Conservation (phyloP, 306 rosid species). For the Potentilla sterilis region DNA sequence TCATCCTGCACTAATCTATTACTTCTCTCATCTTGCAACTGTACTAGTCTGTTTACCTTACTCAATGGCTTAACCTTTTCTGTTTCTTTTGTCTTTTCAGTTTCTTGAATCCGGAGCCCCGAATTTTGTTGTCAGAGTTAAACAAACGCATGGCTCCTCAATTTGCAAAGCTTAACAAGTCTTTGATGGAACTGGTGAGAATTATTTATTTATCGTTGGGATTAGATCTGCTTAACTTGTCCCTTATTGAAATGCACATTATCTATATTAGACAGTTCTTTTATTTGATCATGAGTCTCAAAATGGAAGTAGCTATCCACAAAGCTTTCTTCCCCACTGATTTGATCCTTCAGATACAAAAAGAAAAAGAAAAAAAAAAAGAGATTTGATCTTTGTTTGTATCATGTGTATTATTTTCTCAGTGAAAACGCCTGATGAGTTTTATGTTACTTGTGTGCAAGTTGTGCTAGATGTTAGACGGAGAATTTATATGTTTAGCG, state of each 20-base stretch:
- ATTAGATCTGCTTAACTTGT: neutral
- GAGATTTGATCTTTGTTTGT: neutral
- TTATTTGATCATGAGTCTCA: neutral
- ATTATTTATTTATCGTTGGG: neutral
- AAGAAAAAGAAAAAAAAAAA: neutral
- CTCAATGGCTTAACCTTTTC: slow-evolving; percentile 9
- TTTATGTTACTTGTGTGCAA: neutral
- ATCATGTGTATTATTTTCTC: neutral
- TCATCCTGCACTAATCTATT: too few relatives aligned
- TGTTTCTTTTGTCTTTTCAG: slow-evolving; percentile 39
- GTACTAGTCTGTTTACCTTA: slow-evolving; percentile 4
- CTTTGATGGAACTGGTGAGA: slow-evolving; percentile 80
- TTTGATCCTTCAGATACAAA: neutral
- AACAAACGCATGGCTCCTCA: slow-evolving; percentile 84
- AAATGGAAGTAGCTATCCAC: neutral
- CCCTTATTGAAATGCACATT: neutral
- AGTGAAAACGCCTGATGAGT: neutral
- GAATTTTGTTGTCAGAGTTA: slow-evolving; percentile 63
- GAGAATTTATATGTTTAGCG: neutral
- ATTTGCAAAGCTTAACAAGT: slow-evolving; percentile 80
- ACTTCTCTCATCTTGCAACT: slow-evolving; percentile 12
- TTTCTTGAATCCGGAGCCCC: slow-evolving; percentile 80
- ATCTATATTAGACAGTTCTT: neutral
- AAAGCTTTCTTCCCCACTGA: neutral
- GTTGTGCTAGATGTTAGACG: neutral